phyloP scores from a whole-genome alignment of 202 grass and related monocot genomes.

The Digitaria exilis region DNA sequence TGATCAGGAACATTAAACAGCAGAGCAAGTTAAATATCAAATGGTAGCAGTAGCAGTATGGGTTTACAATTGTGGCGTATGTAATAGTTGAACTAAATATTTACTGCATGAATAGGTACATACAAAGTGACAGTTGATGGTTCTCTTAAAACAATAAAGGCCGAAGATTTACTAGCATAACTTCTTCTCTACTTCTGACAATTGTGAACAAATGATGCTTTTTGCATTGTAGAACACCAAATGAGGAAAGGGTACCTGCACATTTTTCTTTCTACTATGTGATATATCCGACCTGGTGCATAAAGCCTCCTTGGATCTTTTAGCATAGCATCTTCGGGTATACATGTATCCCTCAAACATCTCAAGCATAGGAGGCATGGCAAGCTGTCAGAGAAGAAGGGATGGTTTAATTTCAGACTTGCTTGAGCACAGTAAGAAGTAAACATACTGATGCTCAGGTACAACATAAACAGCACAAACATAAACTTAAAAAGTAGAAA shows the following conservation, averaged over 20 bases:
- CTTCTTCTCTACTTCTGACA: not conserved
- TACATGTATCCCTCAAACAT: slow-evolving; percentile 89
- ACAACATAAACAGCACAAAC: not conserved
- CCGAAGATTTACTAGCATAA: slow-evolving; percentile 1
- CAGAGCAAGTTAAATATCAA: not conserved
- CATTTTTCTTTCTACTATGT: slow-evolving; percentile 88
- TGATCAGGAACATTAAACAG: not conserved
- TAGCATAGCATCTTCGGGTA: slow-evolving; percentile 77
- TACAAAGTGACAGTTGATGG: not conserved
- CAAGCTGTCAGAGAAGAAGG: slow-evolving; percentile 62
- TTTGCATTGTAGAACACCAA: slow-evolving; percentile 11
- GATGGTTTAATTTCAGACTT: slow-evolving; percentile 38
- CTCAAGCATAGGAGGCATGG: slow-evolving; percentile 78
- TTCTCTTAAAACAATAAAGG: not conserved
- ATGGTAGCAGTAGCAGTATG: not conserved
- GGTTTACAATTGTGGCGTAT: too few relatives aligned
- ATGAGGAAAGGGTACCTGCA: slow-evolving; percentile 56
- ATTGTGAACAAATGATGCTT: not conserved
- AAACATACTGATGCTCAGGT: slow-evolving; percentile 8
- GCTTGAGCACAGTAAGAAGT: slow-evolving; percentile 22
- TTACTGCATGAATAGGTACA: not conserved
- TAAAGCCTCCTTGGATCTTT: slow-evolving; percentile 97
- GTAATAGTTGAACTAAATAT: not conserved
- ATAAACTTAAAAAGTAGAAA: not conserved
- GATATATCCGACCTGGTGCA: slow-evolving; percentile 88